Base-by-base conservation (phyloP, 345 rosid genomes). In the sweet orange (Citrus sinensis) region DNA sequence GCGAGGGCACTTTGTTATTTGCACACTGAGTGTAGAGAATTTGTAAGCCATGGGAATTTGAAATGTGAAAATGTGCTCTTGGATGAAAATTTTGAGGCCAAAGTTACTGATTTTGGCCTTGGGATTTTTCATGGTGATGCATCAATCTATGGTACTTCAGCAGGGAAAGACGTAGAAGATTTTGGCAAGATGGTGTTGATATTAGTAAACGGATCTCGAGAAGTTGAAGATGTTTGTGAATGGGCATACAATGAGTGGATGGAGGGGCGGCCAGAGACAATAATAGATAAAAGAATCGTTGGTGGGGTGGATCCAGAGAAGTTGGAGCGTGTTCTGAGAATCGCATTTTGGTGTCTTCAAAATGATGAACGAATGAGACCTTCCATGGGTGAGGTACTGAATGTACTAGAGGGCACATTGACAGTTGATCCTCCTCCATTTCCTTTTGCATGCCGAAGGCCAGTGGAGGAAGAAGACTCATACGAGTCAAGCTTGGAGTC, bases 321-420 rank as follows among this genome's bases (percentile, higher is more conserved):
- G 88, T 83, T 94, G 59, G 94, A 92, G 80, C 76, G 93, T 40
- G 85, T 82, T 27, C 59, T 94, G 81, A 90, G 95, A 79, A 92
- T 88, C 34, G 81, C 88, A 59, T 92, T 92, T 69, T 94, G 98
- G 95, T 94, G 95, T 79, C 86, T 90, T 81, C 97, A 94, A 76
- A 76, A 14, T 1, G 91, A 94, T 71, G 87, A 84, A 62, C 85
- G 91, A 6, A 67, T 90, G 83, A 94, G 93, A 85, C 98, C 97
- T 37, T 86, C 92, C 2, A 91, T 91, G 92, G 89, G 82, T 1
- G 97, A 94, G 90, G 93, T 88, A n/a, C 88, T 92, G 65, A 91
- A 89, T 83, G 96, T 92, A 65, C 73, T 94, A 75, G 97, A 92
- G 79, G 98, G 98, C 7, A 86, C 91, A 56, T 64, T 90, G 85